A percentile compares a stretch with the other conserved stretches of the same genome.
Conservation (phyloP, 1,139 yeast genomes). For the Pichia norvegensis region DNA sequence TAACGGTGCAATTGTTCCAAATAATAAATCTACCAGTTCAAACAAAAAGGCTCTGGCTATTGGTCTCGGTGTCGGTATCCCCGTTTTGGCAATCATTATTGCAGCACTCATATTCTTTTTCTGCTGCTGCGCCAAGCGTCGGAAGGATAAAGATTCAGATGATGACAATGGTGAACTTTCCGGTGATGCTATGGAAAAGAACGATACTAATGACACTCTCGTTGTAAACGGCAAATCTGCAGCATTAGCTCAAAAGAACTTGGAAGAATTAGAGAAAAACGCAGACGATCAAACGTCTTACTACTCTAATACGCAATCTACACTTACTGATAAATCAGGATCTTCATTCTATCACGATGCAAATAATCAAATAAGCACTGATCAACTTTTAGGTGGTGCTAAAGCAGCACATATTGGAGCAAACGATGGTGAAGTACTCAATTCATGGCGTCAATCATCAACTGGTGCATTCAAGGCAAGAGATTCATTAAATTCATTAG, state of each 20-base stretch:
- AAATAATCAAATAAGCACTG: constrained; percentile 11
- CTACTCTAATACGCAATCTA: constrained; percentile 21
- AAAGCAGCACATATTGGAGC: neutral
- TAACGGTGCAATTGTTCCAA: neutral
- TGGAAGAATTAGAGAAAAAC: constrained; percentile 34
- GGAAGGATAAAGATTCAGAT: constrained; percentile 27
- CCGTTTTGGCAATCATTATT: constrained; percentile 44
- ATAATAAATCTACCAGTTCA: constrained; percentile 16
- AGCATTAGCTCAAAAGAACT: constrained; percentile 41
- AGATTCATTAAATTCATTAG: constrained; percentile 62
- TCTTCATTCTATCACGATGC: constrained; percentile 12
- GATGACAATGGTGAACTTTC: constrained; percentile 24
- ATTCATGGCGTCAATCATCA: constrained; percentile 59
- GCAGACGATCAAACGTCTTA: constrained; percentile 24
- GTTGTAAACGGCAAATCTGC: constrained; percentile 28
- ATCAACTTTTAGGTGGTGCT: constrained; percentile 5
- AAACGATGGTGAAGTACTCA: constrained; percentile 23
- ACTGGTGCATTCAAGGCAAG: constrained; percentile 39
- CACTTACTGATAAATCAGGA: constrained; percentile 18
- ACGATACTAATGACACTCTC: constrained; percentile 7
- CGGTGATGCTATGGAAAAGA: neutral
- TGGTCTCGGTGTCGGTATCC: constrained; percentile 84
- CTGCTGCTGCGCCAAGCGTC: constrained; percentile 46
- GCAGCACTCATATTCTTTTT: constrained; percentile 45
- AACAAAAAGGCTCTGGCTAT: constrained; percentile 56